These are phyloP conservation scores for Nannizziopsis barbatae DNA, from an alignment of 2,329 filamentous ascomycete species.

Conservation along the genomic window DNA sequence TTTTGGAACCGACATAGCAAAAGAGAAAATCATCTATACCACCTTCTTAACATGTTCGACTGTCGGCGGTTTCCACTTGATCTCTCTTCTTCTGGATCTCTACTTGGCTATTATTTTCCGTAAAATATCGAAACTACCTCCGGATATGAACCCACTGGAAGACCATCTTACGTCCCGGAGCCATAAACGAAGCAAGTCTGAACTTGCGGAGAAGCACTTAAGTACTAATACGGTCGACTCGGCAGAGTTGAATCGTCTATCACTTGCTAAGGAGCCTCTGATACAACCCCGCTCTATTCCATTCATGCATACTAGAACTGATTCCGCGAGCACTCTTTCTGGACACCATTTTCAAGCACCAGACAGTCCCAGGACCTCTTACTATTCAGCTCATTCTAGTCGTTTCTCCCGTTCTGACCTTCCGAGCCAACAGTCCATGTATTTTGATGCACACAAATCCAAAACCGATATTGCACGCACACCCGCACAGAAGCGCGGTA, in stretches of 20 bases:
- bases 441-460: constrained; percentile 22
- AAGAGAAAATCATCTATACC: constrained; percentile 51
- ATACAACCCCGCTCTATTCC: constrained; percentile 48
- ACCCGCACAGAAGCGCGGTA: constrained; percentile 21
- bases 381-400: constrained; percentile 38
- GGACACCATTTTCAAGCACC: constrained; percentile 33
- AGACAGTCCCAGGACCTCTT: constrained; percentile 37
- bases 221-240: constrained; percentile 40
- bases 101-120: constrained; percentile 71
- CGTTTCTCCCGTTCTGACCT: constrained; percentile 24
- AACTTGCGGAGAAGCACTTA: constrained; percentile 52
- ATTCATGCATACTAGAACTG: constrained; percentile 65
- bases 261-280: constrained; percentile 33
- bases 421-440: constrained; percentile 24
- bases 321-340: constrained; percentile 48
- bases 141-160: constrained; percentile 92
- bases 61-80: constrained; percentile 55
- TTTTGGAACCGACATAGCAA: constrained; percentile 45
- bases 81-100: constrained; percentile 59
- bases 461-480: constrained; percentile 22
- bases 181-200: constrained; percentile 65
- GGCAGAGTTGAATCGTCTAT: constrained; percentile 27
- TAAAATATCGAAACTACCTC: constrained; percentile 69
- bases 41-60: constrained; percentile 58
- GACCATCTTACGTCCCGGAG: constrained; percentile 62